Percentiles rank a stretch among this genome's conserved stretches.
Evolutionary conservation across 495 filamentous ascomycete genomes (phyloP).

Genomic region (Bombardia bombarda): DNA sequence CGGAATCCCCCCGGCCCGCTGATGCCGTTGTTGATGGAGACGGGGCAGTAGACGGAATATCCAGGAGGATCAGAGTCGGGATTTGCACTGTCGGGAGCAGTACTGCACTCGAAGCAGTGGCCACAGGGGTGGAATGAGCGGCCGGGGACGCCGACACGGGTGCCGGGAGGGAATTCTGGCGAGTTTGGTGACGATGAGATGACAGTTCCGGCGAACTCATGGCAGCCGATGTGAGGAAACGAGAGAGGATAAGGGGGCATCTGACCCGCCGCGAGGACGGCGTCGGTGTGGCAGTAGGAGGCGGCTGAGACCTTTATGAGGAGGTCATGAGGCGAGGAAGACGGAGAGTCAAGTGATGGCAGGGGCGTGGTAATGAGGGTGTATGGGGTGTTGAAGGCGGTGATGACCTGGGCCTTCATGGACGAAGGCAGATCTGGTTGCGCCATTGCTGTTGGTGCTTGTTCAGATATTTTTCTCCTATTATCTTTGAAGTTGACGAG

Average conservation of each 20-base stretch:
- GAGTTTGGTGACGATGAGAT: constrained; percentile 8
- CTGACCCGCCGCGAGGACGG: constrained; percentile 24
- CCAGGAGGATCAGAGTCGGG: constrained; percentile 21
- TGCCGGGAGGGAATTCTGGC: constrained; percentile 9
- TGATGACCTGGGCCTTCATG: constrained; percentile 32
- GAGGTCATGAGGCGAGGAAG: constrained; percentile 17
- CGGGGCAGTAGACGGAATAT: constrained; percentile 27
- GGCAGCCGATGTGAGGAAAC: constrained; percentile 20
- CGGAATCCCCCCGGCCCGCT: constrained; percentile 14
- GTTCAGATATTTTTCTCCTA: too few species aligned
- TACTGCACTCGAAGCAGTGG: constrained; percentile 28
- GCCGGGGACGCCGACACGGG: constrained; percentile 29
- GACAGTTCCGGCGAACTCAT: constrained; percentile 23
- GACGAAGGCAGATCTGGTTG: constrained; percentile 9
- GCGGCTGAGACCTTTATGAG: constrained; percentile 30
- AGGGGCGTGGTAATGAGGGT: constrained; percentile 16
- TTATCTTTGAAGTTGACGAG: too few species aligned
- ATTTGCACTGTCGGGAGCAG: constrained; percentile 5
- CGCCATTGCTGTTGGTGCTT: too few species aligned
- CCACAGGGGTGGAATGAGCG: constrained; percentile 31
- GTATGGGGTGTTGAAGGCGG: constrained; percentile 27
- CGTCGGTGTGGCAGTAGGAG: constrained; percentile 34
- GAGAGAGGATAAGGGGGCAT: constrained; percentile 20
- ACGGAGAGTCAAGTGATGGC: constrained; percentile 10
- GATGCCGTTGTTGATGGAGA: constrained; percentile 14